Conservation (phyloP, 148 eudicot species). For the Cornus controversa region DNA sequence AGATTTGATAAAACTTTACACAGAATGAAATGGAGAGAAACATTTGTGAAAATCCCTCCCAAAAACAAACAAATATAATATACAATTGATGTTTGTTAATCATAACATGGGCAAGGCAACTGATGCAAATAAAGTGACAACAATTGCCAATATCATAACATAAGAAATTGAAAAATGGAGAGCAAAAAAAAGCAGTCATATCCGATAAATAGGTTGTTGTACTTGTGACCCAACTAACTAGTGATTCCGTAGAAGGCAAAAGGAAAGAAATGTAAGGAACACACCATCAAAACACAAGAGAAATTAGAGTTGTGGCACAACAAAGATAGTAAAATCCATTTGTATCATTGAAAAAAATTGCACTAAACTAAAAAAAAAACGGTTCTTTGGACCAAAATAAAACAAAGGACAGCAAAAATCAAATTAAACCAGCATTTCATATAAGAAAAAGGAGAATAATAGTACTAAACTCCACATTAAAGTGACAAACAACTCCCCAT, state of each 20-base stretch:
- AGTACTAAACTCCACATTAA: background rate
- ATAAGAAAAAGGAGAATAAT: background rate
- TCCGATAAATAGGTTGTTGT: too few relatives aligned
- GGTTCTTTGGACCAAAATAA: too few relatives aligned
- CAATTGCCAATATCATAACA: background rate
- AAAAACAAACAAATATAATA: too few relatives aligned
- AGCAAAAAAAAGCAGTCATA: background rate
- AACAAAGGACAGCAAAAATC: too few relatives aligned
- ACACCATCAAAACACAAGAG: background rate
- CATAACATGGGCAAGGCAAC: background rate
- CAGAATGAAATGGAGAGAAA: background rate
- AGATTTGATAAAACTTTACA: background rate
- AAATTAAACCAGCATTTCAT: background rate
- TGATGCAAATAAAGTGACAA: background rate
- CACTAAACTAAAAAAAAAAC: too few relatives aligned
- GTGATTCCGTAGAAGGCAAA: background rate
- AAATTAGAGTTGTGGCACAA: background rate
- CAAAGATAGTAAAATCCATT: background rate
- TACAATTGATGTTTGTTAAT: background rate
- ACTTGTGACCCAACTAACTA: too few relatives aligned
- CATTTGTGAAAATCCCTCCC: too few relatives aligned
- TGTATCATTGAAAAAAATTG: background rate
- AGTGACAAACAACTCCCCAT: background rate
- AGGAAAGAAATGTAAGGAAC: background rate
- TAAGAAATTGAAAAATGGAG: background rate